Conservation (phyloP, 2,329 filamentous ascomycete species). For the Diplocarpon rosae region DNA sequence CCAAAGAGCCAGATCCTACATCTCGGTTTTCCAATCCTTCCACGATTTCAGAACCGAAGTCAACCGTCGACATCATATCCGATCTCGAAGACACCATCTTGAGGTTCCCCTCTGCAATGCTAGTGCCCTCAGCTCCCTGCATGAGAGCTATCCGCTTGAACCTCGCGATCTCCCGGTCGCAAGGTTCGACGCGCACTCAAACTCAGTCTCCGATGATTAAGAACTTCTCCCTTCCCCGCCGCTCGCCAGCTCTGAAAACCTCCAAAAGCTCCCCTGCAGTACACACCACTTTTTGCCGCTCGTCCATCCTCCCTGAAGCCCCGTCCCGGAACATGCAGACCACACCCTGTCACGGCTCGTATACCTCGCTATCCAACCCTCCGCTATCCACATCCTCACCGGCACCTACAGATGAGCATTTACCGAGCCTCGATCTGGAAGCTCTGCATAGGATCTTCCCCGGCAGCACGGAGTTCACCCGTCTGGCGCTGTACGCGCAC, state of each 20-base stretch:
- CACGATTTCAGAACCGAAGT: not conserved
- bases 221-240: not conserved
- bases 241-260: not conserved
- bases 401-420: not conserved
- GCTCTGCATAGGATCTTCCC: slow-evolving; percentile 22
- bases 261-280: slow-evolving; percentile 1
- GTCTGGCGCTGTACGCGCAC: slow-evolving; percentile 21
- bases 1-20: not conserved
- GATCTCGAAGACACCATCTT: slow-evolving; percentile 13
- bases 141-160: slow-evolving; percentile 14
- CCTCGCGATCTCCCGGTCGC: not conserved
- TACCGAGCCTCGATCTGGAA: slow-evolving; percentile 10
- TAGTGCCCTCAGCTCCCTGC: slow-evolving; percentile 14
- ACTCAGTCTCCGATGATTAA: not conserved
- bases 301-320: not conserved
- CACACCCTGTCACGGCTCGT: not conserved
- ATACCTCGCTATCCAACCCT: not conserved
- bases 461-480: slow-evolving; percentile 11
- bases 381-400: not conserved
- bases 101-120: slow-evolving; percentile 17
- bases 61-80: slow-evolving; percentile 9
- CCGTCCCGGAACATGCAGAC: no score
- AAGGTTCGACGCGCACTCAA: not conserved
- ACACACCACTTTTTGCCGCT: not conserved
- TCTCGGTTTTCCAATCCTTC: not conserved